A percentile compares a stretch with the other conserved stretches of the same genome.
Conservation (phyloP, 306 rosid species). For the Quercus gilva region DNA sequence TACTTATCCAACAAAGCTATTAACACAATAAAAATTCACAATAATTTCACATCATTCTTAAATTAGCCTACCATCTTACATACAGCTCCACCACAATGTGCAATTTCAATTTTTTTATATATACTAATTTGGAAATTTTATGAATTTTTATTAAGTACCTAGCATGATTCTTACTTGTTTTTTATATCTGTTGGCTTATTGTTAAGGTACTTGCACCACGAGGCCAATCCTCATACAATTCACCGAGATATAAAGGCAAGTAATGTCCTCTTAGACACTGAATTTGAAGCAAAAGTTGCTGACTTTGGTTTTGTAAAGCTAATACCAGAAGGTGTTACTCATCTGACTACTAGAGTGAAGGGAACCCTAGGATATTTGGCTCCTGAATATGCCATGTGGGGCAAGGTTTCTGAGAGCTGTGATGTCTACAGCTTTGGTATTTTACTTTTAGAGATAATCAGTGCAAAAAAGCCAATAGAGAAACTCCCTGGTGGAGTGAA, state of each 20-base stretch:
- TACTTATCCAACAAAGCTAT: too few relatives aligned
- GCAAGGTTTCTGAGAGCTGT: constrained; percentile 77
- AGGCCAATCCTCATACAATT: constrained; percentile 75
- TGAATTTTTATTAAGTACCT: too few relatives aligned
- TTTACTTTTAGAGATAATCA: constrained; percentile 63
- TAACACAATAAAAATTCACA: too few relatives aligned
- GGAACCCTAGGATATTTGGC: constrained; percentile 93
- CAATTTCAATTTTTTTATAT: too few relatives aligned
- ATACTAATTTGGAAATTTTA: too few relatives aligned
- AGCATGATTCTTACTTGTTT: too few relatives aligned
- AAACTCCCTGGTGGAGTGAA: constrained; percentile 76
- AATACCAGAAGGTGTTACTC: constrained; percentile 79
- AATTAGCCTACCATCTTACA: too few relatives aligned
- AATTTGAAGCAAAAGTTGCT: constrained; percentile 80
- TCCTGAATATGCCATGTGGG: constrained; percentile 98
- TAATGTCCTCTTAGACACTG: constrained; percentile 67
- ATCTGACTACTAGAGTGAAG: constrained; percentile 79
- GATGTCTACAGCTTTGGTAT: constrained; percentile 93
- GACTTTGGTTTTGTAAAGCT: constrained; percentile 94
- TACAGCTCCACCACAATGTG: too few relatives aligned
- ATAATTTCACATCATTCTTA: too few relatives aligned
- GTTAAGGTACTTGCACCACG: constrained; percentile 78
- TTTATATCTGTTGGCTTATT: neutral
- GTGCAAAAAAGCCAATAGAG: constrained; percentile 79
- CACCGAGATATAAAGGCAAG: constrained; percentile 93